phyloP scores from a whole-genome alignment of 2,329 filamentous ascomycete species.

The Cadophora gregata region DNA sequence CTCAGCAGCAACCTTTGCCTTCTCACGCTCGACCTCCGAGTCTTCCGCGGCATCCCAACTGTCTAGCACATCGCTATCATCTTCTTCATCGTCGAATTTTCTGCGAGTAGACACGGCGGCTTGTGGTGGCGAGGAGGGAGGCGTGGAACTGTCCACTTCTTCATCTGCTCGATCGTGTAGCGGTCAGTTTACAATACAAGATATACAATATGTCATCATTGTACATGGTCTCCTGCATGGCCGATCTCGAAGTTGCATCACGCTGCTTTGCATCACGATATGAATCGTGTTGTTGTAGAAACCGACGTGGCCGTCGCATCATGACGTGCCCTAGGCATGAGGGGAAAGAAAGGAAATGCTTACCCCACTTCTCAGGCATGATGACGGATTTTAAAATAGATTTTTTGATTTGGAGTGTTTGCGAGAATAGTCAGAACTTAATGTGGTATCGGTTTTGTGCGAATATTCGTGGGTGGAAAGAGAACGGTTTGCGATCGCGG shows the following conservation, averaged over 20 bases:
- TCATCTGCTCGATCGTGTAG: slow-evolving; percentile 44
- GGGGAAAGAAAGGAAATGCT: slow-evolving; percentile 35
- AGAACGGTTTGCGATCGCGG: slow-evolving; percentile 7
- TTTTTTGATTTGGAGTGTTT: slow-evolving; percentile 8
- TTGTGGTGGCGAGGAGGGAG: slow-evolving; percentile 45
- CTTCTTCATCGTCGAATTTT: slow-evolving; percentile 94
- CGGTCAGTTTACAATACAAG: slow-evolving; percentile 40
- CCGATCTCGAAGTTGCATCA: slow-evolving; percentile 32
- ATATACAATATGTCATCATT: slow-evolving; percentile 31
- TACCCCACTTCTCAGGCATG: slow-evolving; percentile 46
- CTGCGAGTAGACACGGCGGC: slow-evolving; percentile 44
- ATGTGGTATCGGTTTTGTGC: slow-evolving; percentile 19
- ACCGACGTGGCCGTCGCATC: slow-evolving; percentile 16
- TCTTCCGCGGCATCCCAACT: slow-evolving; percentile 98
- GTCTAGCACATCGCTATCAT: slow-evolving; percentile 85
- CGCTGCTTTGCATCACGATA: slow-evolving; percentile 21
- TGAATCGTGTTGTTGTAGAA: slow-evolving; percentile 12
- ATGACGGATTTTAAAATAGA: slow-evolving; percentile 24
- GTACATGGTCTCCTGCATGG: slow-evolving; percentile 36
- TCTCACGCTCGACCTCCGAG: slow-evolving; percentile 95
- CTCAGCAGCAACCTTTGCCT: slow-evolving; percentile 84
- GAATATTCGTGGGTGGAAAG: slow-evolving; percentile 12
- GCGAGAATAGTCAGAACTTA: neutral
- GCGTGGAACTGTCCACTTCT: slow-evolving; percentile 57
- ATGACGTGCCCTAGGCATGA: slow-evolving; percentile 34